Evolutionary conservation across 164 flowering plant genomes (phyloP).

Genomic region (Taxillus chinensis): DNA sequence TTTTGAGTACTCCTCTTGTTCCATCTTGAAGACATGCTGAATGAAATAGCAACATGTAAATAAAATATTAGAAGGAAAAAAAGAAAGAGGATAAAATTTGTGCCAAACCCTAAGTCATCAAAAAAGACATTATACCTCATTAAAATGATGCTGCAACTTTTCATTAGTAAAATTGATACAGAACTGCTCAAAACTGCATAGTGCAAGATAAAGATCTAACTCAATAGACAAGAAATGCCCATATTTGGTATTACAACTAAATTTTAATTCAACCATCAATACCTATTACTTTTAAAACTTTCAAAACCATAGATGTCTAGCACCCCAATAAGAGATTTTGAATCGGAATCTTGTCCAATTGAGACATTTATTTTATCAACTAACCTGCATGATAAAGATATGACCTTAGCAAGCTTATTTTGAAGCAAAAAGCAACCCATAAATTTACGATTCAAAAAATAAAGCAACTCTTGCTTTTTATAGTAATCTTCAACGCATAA

Average conservation of each 20-base stretch:
- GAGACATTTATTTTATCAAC: constrained; percentile 82
- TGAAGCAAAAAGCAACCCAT: constrained; percentile 4
- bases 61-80: background rate
- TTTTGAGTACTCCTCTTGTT: constrained; percentile 81
- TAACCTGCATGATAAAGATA: constrained; percentile 41
- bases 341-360: constrained; percentile 85
- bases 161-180: constrained; percentile 94
- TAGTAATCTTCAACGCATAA: background rate
- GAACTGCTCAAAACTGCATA: constrained; percentile 90
- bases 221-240: background rate
- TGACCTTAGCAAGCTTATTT: too few species aligned
- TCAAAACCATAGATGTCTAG: constrained; percentile 98
- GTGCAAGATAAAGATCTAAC: constrained; percentile 1
- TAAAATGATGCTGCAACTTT: constrained; percentile 97
- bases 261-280: constrained; percentile 7
- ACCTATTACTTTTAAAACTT: constrained; percentile 90
- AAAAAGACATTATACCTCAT: constrained; percentile 45
- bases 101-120: background rate
- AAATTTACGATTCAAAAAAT: background rate
- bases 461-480: background rate
- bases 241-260: background rate
- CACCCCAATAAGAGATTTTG: constrained; percentile 73
- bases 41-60: constrained; percentile 5
- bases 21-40: constrained; percentile 96
- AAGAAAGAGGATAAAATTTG: background rate